These are phyloP conservation scores for Trametes polyzona DNA, from an alignment of 1,284 basidiomycete species.

Conservation along the genomic window DNA sequence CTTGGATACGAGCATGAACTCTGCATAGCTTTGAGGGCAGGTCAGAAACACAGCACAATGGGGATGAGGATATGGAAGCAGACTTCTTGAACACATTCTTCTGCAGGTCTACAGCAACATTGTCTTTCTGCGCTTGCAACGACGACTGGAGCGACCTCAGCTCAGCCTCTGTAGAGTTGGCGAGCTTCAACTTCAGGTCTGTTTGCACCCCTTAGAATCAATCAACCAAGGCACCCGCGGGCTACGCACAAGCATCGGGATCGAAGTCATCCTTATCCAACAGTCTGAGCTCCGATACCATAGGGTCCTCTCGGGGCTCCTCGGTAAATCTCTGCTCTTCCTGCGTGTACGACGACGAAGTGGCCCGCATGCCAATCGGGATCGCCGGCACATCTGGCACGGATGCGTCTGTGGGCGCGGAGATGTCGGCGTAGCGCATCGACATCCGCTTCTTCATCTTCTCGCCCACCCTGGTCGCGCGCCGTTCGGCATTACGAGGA, in stretches of 20 bases:
- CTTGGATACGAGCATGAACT: conserved; percentile 96
- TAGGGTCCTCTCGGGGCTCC: conserved; percentile 52
- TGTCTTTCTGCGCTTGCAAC: conserved; percentile 62
- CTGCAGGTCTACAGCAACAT: conserved; percentile 75
- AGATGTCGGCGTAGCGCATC: conserved; percentile 86
- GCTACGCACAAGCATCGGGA: conserved; percentile 76
- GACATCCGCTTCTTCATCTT: conserved; percentile 94
- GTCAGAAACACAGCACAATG: not conserved
- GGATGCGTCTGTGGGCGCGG: conserved; percentile 56
- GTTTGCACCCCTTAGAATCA: not conserved
- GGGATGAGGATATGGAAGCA: conserved; percentile 28
- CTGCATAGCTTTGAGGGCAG: conserved; percentile 73
- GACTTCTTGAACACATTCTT: conserved; percentile 91
- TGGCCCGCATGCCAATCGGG: conserved; percentile 37
- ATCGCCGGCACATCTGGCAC: conserved; percentile 62
- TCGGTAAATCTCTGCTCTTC: conserved; percentile 38
- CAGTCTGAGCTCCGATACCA: conserved; percentile 59
- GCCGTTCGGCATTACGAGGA: conserved; percentile 42
- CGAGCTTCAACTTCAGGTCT: conserved; percentile 78
- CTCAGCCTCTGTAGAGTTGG: conserved; percentile 81
- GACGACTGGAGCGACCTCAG: conserved; percentile 75
- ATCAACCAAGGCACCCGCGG: not conserved
- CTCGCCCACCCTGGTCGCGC: conserved; percentile 80
- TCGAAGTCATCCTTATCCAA: conserved; percentile 81
- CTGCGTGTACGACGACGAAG: conserved; percentile 15